Base-by-base conservation (phyloP, 805 yeast species). In the Lipomyces yamanashiensis region DNA sequence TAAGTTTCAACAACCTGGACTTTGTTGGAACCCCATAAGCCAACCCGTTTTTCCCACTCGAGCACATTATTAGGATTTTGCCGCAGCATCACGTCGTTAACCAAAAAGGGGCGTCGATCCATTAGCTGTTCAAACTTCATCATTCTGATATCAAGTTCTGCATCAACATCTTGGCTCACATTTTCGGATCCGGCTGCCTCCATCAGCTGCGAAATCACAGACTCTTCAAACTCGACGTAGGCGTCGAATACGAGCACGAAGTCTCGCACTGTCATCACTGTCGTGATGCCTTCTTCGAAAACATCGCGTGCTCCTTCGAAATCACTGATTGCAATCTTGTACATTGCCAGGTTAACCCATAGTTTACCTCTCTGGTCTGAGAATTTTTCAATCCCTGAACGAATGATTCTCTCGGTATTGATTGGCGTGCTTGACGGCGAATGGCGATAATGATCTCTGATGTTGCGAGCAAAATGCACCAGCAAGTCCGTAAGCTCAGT, bases 11-110 rank as follows among this genome's bases (percentile, higher is more conserved):
- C 76, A 2, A 82, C 80, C n/a, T 83, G 75, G 28, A 81, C 78
- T 2, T 70, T 71, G 4, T 76, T 73, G 2, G 77, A 70, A 17
- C 80, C 79, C 67, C 79, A 80, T 0, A 88, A 67, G 0, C 77
- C 76, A 0, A 85, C 80, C 59, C 96, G 79, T 55, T 83, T 83
- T 48, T 86, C 74, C 98, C 98, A 93, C 58, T 81, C 82, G 36
- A 79, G 81, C 3, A 89, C 83, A 63, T 84, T 82, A 70, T 90
- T 83, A 0, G 83, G 77, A 70, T 87, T 82, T 68, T 85, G 87
- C 48, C 88, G 79, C 5, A 92, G 70, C 63, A 83, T 78, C 36
- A 90, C 85, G 70, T 90, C 96, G 71, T 84, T 90, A 12, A 89
- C 69, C 50, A 87, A 72, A 39, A 88, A 73, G 0, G 83, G 80